Evolutionary conservation across 805 yeast species (phyloP).

Genomic region (Tetrapisispora nanseiensis): DNA sequence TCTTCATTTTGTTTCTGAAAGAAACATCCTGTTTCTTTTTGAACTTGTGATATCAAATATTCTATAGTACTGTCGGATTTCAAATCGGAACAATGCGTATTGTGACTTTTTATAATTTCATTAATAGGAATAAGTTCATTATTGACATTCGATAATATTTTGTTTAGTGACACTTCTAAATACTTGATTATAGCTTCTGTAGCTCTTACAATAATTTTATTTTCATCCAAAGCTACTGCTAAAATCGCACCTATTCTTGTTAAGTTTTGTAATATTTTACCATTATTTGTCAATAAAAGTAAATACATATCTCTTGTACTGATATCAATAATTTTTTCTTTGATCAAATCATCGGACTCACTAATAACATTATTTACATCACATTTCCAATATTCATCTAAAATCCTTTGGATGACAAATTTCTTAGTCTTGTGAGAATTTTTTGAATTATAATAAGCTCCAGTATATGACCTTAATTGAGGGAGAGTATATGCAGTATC

Average conservation of each 20-base stretch:
- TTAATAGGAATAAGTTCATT: slow-evolving; percentile 10
- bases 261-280: slow-evolving; percentile 26
- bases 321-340: slow-evolving; percentile 17
- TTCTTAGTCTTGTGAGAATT: slow-evolving; percentile 9
- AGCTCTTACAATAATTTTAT: slow-evolving; percentile 19
- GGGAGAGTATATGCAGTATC: slow-evolving; percentile 20
- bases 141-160: slow-evolving; percentile 21
- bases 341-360: slow-evolving; percentile 16
- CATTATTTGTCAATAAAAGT: slow-evolving; percentile 24
- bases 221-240: slow-evolving; percentile 22
- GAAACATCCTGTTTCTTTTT: slow-evolving; percentile 16
- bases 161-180: slow-evolving; percentile 24
- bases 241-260: slow-evolving; percentile 24
- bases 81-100: slow-evolving; percentile 6
- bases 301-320: slow-evolving; percentile 20
- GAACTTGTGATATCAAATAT: slow-evolving; percentile 14
- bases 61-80: slow-evolving; percentile 2
- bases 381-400: slow-evolving; percentile 17
- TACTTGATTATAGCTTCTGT: slow-evolving; percentile 19
- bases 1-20: slow-evolving; percentile 9
- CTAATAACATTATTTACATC: slow-evolving; percentile 9
- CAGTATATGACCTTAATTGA: slow-evolving; percentile 20
- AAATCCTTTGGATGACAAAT: slow-evolving; percentile 9
- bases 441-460: slow-evolving; percentile 7
- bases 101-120: slow-evolving; percentile 9